These are phyloP conservation scores for Tuctoria greenei DNA, from an alignment of 176 grass and related monocot species.

Conservation along the genomic window DNA sequence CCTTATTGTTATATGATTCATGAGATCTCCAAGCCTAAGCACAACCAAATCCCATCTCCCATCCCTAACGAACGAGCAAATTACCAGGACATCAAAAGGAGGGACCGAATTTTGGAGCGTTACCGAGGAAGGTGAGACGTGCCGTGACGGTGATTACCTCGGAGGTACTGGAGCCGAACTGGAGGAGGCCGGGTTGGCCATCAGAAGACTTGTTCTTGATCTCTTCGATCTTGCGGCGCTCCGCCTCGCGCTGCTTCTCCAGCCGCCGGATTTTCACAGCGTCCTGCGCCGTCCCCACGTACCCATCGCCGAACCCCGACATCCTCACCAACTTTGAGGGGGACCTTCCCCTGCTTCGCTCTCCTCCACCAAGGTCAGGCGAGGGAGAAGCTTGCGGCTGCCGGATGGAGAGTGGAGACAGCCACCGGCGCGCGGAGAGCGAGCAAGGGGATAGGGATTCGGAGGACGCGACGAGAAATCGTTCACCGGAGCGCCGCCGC, in stretches of 20 bases:
- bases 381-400: neutral
- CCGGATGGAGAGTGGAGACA: neutral
- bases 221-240: constrained; percentile 94
- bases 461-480: neutral
- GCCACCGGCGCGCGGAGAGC: constrained; percentile 1
- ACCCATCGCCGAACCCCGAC: constrained; percentile 94
- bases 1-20: neutral
- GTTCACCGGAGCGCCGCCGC: neutral
- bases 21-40: neutral
- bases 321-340: constrained; percentile 28
- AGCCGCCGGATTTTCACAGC: constrained; percentile 94
- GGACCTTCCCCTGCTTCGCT: neutral
- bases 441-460: constrained; percentile 21
- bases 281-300: constrained; percentile 91
- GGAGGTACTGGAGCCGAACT: constrained; percentile 98
- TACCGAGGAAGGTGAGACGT: too few species aligned
- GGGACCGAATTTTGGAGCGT: too few species aligned
- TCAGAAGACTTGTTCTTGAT: constrained; percentile 79
- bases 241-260: constrained; percentile 96
- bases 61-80: too few species aligned
- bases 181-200: constrained; percentile 86
- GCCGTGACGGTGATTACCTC: constrained; percentile 51
- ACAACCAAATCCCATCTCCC: too few species aligned
- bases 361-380: neutral
- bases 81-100: too few species aligned